Base-by-base conservation (phyloP, 2,329 filamentous ascomycete species). In the Fusarium tricinctum region DNA sequence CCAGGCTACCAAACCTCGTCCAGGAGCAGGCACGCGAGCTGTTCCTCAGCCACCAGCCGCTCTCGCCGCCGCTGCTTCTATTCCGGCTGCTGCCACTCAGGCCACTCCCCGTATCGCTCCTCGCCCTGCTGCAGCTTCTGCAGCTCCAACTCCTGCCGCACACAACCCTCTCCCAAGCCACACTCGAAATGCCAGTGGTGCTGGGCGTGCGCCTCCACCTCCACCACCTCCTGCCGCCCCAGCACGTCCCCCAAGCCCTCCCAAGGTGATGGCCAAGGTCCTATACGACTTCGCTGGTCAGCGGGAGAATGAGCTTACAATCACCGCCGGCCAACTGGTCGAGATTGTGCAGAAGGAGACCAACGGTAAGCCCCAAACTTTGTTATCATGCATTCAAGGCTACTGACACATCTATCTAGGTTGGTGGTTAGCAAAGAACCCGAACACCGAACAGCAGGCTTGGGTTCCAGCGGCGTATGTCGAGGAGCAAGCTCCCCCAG, bases 381-480 rank as follows among this genome's bases (percentile, higher is more conserved):
- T 30, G n/a, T 19, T n/a, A 6, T 22, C 17, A 17, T 10, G 13
- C 19, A 26, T 23, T 17, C 23, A 55, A 28, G 5, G 17, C 17
- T 17, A 51, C 80, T 84, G 78, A 85, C 69, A 55, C 22, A 42
- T 30, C 35, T 14, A 52, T 51, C 15, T 22, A 97, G 95, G 96
- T 53, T 99, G 96, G 96, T 98, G 95, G 95, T 85, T 98, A 46
- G 96, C 91, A 67, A 95, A 93, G 83, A 92, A 61, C 32, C 54
- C 56, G 22, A 54, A 91, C 66, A 81, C 70, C 8, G 72, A 73
- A 6, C 88, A 88, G n/a, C 93, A 96, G 79, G 96, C 94, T 51
- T 99, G 96, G 96, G 89, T 96, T 5, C 96, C 96, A 0, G 92
- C 94, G 20, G 93, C 95, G 20, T 99, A 99, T 75, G 91, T 99